A percentile compares a stretch with the other conserved stretches of the same genome.
Conservation (phyloP, 2,329 filamentous ascomycete species). For the Monilinia fructicola region DNA sequence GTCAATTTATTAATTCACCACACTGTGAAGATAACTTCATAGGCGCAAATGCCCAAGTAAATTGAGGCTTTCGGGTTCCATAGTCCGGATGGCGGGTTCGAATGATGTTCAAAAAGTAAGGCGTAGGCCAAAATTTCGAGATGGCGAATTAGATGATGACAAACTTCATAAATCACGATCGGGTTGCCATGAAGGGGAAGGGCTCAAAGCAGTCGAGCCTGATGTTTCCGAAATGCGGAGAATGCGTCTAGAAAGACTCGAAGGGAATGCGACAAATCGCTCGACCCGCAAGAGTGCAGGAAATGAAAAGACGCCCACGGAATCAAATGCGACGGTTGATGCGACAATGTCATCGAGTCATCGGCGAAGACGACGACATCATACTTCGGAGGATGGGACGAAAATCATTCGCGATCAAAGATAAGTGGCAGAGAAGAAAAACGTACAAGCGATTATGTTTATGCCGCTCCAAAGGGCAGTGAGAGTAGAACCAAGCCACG, state of each 20-base stretch:
- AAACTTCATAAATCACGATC: constrained; percentile 27
- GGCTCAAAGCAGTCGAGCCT: constrained; percentile 30
- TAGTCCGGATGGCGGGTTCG: constrained; percentile 15
- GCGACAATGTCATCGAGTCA: constrained; percentile 30
- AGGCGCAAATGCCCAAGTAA: constrained; percentile 15
- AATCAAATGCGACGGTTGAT: constrained; percentile 34
- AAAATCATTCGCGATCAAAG: constrained; percentile 29
- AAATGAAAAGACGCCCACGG: constrained; percentile 31
- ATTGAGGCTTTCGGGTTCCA: neutral
- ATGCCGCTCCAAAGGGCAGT: constrained; percentile 28
- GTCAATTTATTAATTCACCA: neutral
- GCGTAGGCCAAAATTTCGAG: constrained; percentile 27
- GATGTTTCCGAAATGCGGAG: constrained; percentile 34
- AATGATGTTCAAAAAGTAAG: constrained; percentile 25
- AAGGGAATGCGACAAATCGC: constrained; percentile 25
- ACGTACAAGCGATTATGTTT: constrained; percentile 28
- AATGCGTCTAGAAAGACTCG: constrained; percentile 36
- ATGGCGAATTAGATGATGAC: constrained; percentile 34
- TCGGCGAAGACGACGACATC: constrained; percentile 29
- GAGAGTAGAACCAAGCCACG: constrained; percentile 20
- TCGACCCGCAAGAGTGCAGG: constrained; percentile 27
- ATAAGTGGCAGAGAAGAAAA: constrained; percentile 26
- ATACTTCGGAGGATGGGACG: constrained; percentile 28
- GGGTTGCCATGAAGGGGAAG: constrained; percentile 16
- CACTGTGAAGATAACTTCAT: constrained; percentile 2